Percentiles rank a stretch among this genome's conserved stretches.
Evolutionary conservation across 2,329 filamentous ascomycete genomes (phyloP).

Genomic region (Pseudovirgaria hyperparasitica): DNA sequence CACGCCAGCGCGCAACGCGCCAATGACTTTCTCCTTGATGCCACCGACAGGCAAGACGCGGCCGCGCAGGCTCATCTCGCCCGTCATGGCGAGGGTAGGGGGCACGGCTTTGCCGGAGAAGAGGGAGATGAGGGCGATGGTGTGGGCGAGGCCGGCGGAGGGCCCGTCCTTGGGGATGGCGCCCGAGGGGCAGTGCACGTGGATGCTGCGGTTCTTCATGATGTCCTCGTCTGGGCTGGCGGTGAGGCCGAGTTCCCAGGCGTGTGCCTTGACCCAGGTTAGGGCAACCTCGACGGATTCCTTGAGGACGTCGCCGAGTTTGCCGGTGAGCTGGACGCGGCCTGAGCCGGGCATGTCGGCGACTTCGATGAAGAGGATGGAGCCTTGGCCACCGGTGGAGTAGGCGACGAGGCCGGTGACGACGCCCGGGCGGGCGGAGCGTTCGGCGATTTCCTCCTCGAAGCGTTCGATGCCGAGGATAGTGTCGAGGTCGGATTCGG

Average conservation of each 20-base stretch:
- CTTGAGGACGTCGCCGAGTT: conserved; percentile 91
- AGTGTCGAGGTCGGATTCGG: conserved; percentile 68
- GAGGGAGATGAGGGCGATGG: conserved; percentile 80
- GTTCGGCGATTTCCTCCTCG: conserved; percentile 90
- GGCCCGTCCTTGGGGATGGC: conserved; percentile 89
- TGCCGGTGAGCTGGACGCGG: conserved; percentile 87
- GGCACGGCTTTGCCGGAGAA: conserved; percentile 80
- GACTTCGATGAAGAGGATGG: conserved; percentile 96
- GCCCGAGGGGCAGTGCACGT: conserved; percentile 91
- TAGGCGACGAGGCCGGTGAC: conserved; percentile 96
- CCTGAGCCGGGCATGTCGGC: conserved; percentile 93
- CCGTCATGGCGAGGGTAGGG: conserved; percentile 90
- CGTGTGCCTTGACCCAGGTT: conserved; percentile 94
- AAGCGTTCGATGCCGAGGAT: conserved; percentile 90
- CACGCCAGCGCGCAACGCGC: conserved; percentile 81
- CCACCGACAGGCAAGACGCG: conserved; percentile 89
- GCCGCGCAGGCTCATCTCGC: conserved; percentile 66
- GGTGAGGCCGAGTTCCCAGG: conserved; percentile 77
- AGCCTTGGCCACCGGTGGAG: conserved; percentile 81
- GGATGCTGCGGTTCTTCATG: conserved; percentile 87
- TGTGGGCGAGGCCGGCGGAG: conserved; percentile 80
- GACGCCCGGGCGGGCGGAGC: conserved; percentile 67
- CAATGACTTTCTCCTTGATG: conserved; percentile 98
- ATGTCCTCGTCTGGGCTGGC: conserved; percentile 75
- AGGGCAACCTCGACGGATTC: conserved; percentile 93